These are phyloP conservation scores for Cymodocea nodosa DNA, from an alignment of 116 monocot species.

Conservation along the genomic window DNA sequence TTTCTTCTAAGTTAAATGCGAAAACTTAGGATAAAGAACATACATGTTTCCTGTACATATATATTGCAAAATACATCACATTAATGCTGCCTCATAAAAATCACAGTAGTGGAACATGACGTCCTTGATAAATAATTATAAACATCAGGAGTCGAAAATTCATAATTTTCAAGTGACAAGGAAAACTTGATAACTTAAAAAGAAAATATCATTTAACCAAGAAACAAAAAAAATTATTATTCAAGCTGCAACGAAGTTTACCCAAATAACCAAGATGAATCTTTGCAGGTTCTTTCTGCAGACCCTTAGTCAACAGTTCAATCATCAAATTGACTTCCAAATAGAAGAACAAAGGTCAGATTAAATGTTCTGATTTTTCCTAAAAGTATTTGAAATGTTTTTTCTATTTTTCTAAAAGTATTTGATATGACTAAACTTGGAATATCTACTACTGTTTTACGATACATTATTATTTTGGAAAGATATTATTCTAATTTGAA, in stretches of 20 bases:
- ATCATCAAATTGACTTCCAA: slow-evolving; percentile 30
- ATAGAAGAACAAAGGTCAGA: slow-evolving; percentile 49
- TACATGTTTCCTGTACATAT: too few species aligned
- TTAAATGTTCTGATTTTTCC: too few species aligned
- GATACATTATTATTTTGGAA: too few species aligned
- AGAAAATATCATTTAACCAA: background rate
- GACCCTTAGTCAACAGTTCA: slow-evolving; percentile 51
- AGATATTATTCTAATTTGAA: too few species aligned
- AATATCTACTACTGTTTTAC: too few species aligned
- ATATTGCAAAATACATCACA: too few species aligned
- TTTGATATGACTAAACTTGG: too few species aligned
- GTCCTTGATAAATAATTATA: background rate
- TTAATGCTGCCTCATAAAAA: too few species aligned
- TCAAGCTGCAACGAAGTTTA: slow-evolving; percentile 17
- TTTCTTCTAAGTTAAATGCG: too few species aligned
- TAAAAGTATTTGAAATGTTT: too few species aligned
- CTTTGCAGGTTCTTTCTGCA: slow-evolving; percentile 83
- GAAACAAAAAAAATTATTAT: slow-evolving; percentile 5
- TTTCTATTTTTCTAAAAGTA: too few species aligned
- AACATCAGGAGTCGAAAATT: background rate
- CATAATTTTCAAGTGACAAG: background rate
- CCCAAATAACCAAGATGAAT: slow-evolving; percentile 54
- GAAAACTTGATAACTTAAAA: background rate
- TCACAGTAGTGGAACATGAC: background rate
- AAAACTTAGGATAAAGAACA: too few species aligned